phyloP scores from a whole-genome alignment of 1,139 yeast genomes.

The Geotrichum klebahnii region DNA sequence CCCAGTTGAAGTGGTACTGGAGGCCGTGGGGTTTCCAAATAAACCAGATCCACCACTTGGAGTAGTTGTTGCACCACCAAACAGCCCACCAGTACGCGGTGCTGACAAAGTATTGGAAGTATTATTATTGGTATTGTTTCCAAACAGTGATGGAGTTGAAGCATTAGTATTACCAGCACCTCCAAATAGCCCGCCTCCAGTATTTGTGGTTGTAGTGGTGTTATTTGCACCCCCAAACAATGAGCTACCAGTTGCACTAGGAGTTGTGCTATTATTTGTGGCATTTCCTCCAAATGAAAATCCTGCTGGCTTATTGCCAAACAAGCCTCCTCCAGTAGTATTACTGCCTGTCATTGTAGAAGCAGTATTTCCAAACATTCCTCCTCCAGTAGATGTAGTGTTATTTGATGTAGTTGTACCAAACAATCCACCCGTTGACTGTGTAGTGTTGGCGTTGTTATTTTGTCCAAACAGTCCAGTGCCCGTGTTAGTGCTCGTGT shows the following conservation, averaged over 20 bases:
- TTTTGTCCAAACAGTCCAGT: conserved; percentile 42
- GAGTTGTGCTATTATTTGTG: conserved; percentile 11
- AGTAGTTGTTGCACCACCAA: conserved; percentile 14
- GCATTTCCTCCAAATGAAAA: conserved; percentile 37
- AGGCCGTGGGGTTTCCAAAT: conserved; percentile 28
- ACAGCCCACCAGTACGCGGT: conserved; percentile 9
- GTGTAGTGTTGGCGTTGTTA: conserved; percentile 20
- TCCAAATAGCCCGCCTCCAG: conserved; percentile 32
- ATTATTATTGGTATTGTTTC: conserved; percentile 26
- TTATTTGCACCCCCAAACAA: conserved; percentile 25
- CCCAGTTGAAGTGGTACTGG: conserved; percentile 27
- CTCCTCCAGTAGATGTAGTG: conserved; percentile 17
- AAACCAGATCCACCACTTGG: conserved; percentile 29
- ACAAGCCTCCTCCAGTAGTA: conserved; percentile 32
- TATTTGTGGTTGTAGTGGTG: conserved; percentile 18
- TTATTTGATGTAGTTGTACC: conserved; percentile 29
- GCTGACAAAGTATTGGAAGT: conserved; percentile 25
- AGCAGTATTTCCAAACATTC: conserved; percentile 23
- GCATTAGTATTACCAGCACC: conserved; percentile 9
- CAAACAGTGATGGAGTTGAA: conserved; percentile 20
- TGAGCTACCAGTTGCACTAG: conserved; percentile 29
- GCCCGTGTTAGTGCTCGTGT: conserved; percentile 20
- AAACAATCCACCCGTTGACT: conserved; percentile 29
- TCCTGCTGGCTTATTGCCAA: conserved; percentile 26
- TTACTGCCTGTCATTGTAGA: conserved; percentile 16